Percentiles rank a stretch among this genome's conserved stretches.
Conservation (phyloP, 139 green algal species). For the Bryopsis sp. region DNA sequence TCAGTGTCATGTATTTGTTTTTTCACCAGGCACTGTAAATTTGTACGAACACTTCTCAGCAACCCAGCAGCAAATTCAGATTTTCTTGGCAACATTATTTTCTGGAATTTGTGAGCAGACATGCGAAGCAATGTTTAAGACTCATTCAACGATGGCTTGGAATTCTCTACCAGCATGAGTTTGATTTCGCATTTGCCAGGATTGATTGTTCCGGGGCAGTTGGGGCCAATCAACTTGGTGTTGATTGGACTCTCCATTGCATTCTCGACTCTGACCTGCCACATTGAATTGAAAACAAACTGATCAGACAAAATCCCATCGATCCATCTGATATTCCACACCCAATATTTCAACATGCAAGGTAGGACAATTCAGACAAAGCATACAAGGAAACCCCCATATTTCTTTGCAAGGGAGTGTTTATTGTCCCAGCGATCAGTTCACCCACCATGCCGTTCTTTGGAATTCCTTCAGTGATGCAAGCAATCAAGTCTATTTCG, state of each 20-base stretch:
- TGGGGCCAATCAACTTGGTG: slow-evolving; percentile 93
- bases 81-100: background rate
- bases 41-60: background rate
- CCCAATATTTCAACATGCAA: background rate
- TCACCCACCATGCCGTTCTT: slow-evolving; percentile 98
- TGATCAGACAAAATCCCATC: too few species aligned
- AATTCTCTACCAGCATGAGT: slow-evolving; percentile 88
- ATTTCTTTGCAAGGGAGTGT: too few species aligned
- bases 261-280: slow-evolving; percentile 83
- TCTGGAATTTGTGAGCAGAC: too few species aligned
- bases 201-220: slow-evolving; percentile 98
- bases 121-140: too few species aligned
- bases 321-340: slow-evolving; percentile 12
- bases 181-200: slow-evolving; percentile 98
- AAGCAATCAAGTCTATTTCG: slow-evolving; percentile 93
- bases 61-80: slow-evolving; percentile 42
- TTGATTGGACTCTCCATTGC: slow-evolving; percentile 74
- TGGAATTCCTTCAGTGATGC: slow-evolving; percentile 98
- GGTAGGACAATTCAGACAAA: too few species aligned
- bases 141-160: too few species aligned
- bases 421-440: too few species aligned
- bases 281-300: too few species aligned
- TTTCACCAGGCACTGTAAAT: too few species aligned
- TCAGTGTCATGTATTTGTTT: too few species aligned
- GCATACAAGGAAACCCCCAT: too few species aligned